These are phyloP conservation scores for Silybum marianum DNA, from an alignment of 129 eudicot species.

Conservation along the genomic window DNA sequence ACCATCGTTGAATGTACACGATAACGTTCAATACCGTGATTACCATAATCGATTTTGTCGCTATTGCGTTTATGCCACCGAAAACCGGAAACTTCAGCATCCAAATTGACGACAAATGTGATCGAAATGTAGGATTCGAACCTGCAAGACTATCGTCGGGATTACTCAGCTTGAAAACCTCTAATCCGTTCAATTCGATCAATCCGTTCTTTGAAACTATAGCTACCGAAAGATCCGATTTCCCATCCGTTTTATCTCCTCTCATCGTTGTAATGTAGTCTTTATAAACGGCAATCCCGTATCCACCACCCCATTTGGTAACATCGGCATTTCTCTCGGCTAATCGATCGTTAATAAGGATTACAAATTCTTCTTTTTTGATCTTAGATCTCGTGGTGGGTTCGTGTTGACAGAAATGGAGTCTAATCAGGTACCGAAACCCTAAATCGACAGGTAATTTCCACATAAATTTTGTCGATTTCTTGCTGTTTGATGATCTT, in stretches of 20 bases:
- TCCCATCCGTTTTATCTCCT: constrained; percentile 38
- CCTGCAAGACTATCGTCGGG: constrained; percentile 55
- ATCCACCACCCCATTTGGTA: constrained; percentile 35
- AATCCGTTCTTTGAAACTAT: constrained; percentile 27
- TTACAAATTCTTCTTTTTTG: constrained; percentile 16
- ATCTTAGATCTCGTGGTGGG: constrained; percentile 17
- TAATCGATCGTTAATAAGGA: constrained; percentile 41
- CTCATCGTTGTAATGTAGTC: constrained; percentile 43
- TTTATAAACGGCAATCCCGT: constrained; percentile 36
- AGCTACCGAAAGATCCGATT: constrained; percentile 32
- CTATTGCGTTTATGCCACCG: constrained; percentile 33
- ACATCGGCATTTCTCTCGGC: constrained; percentile 32
- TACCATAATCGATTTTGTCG: constrained; percentile 34
- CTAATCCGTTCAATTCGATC: constrained; percentile 47
- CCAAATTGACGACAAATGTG: constrained; percentile 20
- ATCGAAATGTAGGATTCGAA: constrained; percentile 26
- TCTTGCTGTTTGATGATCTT: constrained; percentile 23
- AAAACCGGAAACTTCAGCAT: constrained; percentile 23
- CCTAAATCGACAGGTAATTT: constrained; percentile 52
- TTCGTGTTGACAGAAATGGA: constrained; percentile 49
- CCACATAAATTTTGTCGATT: constrained; percentile 38
- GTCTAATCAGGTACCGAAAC: constrained; percentile 53
- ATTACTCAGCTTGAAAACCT: constrained; percentile 56
- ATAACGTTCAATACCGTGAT: constrained; percentile 31
- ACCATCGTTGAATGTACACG: constrained; percentile 40